Evolutionary conservation across 2,329 filamentous ascomycete genomes (phyloP).

Genomic region (Fusarium anguioides): DNA sequence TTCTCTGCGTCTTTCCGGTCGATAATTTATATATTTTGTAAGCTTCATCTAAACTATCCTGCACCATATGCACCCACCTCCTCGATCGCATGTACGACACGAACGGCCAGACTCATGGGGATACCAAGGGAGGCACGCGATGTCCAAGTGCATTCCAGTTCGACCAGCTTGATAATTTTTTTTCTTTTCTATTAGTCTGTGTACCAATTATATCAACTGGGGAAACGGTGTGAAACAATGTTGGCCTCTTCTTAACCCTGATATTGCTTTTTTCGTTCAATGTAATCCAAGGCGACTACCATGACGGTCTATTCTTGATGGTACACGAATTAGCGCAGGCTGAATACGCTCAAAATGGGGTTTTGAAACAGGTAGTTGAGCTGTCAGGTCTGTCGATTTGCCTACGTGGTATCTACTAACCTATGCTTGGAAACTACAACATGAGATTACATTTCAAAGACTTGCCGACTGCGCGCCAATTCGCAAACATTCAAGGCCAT

Average conservation of each 20-base stretch:
- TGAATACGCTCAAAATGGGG: too few relatives aligned
- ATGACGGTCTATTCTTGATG: neutral
- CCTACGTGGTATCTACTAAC: too few relatives aligned
- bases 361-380: too few relatives aligned
- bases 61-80: neutral
- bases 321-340: neutral
- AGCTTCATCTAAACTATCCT: neutral
- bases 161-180: neutral
- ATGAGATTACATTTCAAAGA: too few relatives aligned
- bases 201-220: neutral
- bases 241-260: too few relatives aligned
- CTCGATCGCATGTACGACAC: neutral
- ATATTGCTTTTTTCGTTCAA: neutral
- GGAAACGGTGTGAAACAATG: too few relatives aligned
- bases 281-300: neutral
- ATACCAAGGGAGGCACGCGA: conserved; percentile 6
- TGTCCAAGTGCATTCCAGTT: conserved; percentile 12
- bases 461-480: too few relatives aligned
- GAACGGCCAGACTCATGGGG: neutral
- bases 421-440: too few relatives aligned
- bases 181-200: neutral
- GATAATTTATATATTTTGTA: neutral
- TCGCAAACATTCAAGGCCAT: too few relatives aligned
- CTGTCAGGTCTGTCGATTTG: too few relatives aligned
- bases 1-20: neutral